Base-by-base conservation (phyloP, 1,284 basidiomycete genomes). In the Veloboletus limbatus region DNA sequence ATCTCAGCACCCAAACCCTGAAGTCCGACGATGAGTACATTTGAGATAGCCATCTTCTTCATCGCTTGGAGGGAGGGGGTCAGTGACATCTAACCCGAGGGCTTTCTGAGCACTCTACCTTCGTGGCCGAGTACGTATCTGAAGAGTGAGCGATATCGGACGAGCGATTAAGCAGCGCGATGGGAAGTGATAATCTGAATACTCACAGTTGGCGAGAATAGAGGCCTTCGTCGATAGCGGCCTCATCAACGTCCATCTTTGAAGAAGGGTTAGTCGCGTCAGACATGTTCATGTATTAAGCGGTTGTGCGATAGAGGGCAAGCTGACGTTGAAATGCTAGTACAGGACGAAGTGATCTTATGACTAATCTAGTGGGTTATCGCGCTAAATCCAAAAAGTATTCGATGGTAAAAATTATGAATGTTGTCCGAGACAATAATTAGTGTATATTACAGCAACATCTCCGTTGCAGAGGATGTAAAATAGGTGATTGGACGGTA, bases 31-130 rank as follows among this genome's bases (percentile, higher is more conserved):
- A 99, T 85, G 52, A 99, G 82, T 38, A 99, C 90, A 66, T 97
- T 97, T 46, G 95, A 98, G 22, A 81, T 78, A 8, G 97, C 96
- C 97, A 99, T 99, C 65, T 88, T 89, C 78, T 97, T 97, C 97
- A 99, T 99, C 36, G 96, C 96, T 94, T 62, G 21, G 20, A 22
- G 35, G 34, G 20, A 3, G 32, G n/a, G 27, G 5, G 24, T 57
- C 22, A 53, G 43, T 16, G 24, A 47, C 5, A 8, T 50, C 18
- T 35, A 46, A 37, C 47, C 18, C 21, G 18, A 41, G 8, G 14
- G 14, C 4, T 26, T 25, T 36, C 22, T 24, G 24, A 25, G 33
- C 16, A 20, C 31, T 36, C 35, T 63, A 92, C 94, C 94, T 80
- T 97, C 94, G 69, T 97, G 92, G 25, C 94, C 94, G 17, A 97